A percentile compares a stretch with the other conserved stretches of the same genome.
These are phyloP conservation scores for Russula foetens DNA, from an alignment of 768 basidiomycete species.

Conservation along the genomic window DNA sequence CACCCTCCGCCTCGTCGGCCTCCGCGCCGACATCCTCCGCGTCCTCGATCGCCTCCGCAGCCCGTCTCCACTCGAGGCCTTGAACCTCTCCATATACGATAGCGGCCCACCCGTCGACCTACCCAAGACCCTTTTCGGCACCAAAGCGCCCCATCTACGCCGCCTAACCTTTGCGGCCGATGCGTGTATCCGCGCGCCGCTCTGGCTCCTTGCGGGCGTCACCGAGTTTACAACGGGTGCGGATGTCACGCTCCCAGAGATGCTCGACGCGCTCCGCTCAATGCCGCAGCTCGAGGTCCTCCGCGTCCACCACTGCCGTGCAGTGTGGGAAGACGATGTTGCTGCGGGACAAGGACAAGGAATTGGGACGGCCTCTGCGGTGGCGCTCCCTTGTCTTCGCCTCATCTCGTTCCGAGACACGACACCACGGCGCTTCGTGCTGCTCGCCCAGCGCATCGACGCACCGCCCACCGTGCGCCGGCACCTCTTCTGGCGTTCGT, in stretches of 20 bases:
- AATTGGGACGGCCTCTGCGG: too few species aligned
- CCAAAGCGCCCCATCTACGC: constrained; percentile 4
- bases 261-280: neutral
- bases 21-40: constrained; percentile 4
- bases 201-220: constrained; percentile 4
- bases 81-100: constrained; percentile 1
- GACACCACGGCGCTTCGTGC: constrained; percentile 10
- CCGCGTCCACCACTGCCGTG: constrained; percentile 13
- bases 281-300: constrained; percentile 11
- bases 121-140: constrained; percentile 4
- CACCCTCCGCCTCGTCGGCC: constrained; percentile 10
- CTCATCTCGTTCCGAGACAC: constrained; percentile 11
- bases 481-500: constrained; percentile 10
- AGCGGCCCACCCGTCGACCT: constrained; percentile 6
- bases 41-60: constrained; percentile 10
- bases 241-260: neutral
- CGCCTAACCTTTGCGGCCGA: constrained; percentile 5
- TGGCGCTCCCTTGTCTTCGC: neutral
- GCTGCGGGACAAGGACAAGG: neutral
- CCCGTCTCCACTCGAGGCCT: constrained; percentile 4
- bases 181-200: constrained; percentile 5
- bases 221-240: constrained; percentile 10
- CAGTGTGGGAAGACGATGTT: constrained; percentile 4
- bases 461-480: constrained; percentile 7
- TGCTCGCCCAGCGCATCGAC: constrained; percentile 2